phyloP scores from a whole-genome alignment of 2,329 filamentous ascomycete genomes.

The Trichoderma breve region DNA sequence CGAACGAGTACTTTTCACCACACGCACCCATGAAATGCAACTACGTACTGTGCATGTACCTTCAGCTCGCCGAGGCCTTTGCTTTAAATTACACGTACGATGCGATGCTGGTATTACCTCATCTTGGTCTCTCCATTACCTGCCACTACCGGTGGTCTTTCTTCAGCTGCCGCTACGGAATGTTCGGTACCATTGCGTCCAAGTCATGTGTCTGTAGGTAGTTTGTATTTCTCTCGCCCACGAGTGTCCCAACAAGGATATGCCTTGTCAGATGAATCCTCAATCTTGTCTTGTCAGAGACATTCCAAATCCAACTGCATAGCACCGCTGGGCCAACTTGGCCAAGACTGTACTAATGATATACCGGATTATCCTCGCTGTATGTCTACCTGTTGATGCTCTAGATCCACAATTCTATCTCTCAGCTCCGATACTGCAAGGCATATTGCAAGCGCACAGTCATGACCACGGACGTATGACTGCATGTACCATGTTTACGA shows the following conservation, averaged over 20 bases:
- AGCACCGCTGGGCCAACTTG: neutral
- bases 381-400: neutral
- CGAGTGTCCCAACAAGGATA: neutral
- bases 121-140: neutral
- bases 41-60: neutral
- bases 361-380: neutral
- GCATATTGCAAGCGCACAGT: neutral
- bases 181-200: neutral
- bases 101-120: neutral
- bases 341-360: neutral
- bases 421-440: neutral
- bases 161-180: neutral
- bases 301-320: neutral
- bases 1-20: neutral
- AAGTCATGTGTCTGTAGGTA: neutral
- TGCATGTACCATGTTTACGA: neutral
- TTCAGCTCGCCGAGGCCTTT: neutral
- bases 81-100: conserved; percentile 7
- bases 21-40: neutral
- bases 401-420: neutral
- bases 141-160: neutral
- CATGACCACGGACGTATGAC: neutral
- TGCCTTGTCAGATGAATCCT: neutral
- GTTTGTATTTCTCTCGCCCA: neutral
- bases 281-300: neutral